A percentile compares a stretch with the other conserved stretches of the same genome.
phyloP scores from a whole-genome alignment of 495 filamentous ascomycete species.

The Chaetomium tenue region DNA sequence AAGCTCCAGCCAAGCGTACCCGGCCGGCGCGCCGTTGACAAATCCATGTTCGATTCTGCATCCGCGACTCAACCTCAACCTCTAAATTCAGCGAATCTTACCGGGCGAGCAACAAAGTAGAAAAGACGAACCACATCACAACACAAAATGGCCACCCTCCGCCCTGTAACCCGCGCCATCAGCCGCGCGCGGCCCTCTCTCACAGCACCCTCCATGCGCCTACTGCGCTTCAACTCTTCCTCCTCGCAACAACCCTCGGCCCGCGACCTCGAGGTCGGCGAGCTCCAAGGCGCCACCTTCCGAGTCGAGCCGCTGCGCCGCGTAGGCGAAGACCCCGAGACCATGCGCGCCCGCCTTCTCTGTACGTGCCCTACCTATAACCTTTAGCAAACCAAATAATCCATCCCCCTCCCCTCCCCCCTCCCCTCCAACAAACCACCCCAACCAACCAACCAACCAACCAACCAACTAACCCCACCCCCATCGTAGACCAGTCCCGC shows the following conservation, averaged over 20 bases:
- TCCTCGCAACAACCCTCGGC: slow-evolving; percentile 4
- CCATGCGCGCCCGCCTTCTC: slow-evolving; percentile 83
- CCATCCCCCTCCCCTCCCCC: slow-evolving; percentile 2
- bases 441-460: not conserved
- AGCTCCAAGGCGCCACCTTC: slow-evolving; percentile 85
- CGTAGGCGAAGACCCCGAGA: slow-evolving; percentile 72
- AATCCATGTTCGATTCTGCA: not conserved
- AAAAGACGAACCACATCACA: not conserved
- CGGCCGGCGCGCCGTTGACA: slow-evolving; percentile 10
- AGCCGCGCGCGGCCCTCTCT: slow-evolving; percentile 1
- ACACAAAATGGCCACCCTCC: slow-evolving; percentile 17
- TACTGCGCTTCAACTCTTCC: slow-evolving; percentile 12
- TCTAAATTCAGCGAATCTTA: not conserved
- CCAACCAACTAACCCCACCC: too few relatives aligned
- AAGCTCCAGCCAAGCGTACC: slow-evolving; percentile 12
- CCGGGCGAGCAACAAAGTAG: not conserved
- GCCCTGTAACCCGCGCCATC: slow-evolving; percentile 20
- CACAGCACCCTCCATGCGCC: not conserved
- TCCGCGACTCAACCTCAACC: not conserved
- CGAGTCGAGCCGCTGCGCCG: slow-evolving; percentile 84
- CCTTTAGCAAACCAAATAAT: too few relatives aligned
- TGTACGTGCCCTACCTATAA: slow-evolving; percentile 57
- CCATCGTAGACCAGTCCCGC: slow-evolving; percentile 80
- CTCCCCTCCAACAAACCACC: not conserved
- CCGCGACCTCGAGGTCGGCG: slow-evolving; percentile 78